These are phyloP conservation scores for Geotrichum bryndzae DNA, from an alignment of 1,139 yeast species.

Conservation along the genomic window DNA sequence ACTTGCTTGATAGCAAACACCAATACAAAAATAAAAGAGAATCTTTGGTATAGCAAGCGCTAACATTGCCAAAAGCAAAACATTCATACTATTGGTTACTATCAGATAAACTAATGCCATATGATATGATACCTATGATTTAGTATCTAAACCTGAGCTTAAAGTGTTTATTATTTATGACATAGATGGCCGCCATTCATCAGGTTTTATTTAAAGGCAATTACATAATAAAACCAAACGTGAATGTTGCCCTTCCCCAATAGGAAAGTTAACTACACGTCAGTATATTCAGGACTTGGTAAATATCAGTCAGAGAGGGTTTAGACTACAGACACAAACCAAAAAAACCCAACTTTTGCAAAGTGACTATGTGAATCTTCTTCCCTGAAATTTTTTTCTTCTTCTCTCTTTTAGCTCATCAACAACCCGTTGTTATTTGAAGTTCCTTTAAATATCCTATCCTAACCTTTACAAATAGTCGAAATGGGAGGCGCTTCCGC, in stretches of 20 bases:
- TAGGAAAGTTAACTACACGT: background rate
- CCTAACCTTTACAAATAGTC: slow-evolving; percentile 62
- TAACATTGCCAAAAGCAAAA: too few relatives aligned
- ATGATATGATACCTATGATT: too few relatives aligned
- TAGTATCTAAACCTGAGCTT: too few relatives aligned
- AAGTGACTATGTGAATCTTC: background rate
- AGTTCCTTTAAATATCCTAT: slow-evolving; percentile 93
- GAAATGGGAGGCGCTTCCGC: slow-evolving; percentile 99
- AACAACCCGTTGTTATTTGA: slow-evolving; percentile 8
- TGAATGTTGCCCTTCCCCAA: background rate
- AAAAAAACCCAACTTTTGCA: background rate
- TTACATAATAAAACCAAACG: background rate
- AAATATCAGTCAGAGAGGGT: background rate
- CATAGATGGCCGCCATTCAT: too few relatives aligned
- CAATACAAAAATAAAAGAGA: too few relatives aligned
- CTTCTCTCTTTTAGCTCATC: background rate
- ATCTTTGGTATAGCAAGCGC: too few relatives aligned
- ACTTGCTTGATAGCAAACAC: too few relatives aligned
- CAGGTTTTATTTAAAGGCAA: too few relatives aligned
- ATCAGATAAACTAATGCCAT: too few relatives aligned
- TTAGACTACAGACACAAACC: background rate
- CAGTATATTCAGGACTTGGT: background rate
- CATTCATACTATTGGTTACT: too few relatives aligned
- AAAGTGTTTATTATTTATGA: too few relatives aligned
- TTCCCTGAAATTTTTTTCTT: background rate